phyloP scores from a whole-genome alignment of 306 rosid genomes.

The Malus domestica region DNA sequence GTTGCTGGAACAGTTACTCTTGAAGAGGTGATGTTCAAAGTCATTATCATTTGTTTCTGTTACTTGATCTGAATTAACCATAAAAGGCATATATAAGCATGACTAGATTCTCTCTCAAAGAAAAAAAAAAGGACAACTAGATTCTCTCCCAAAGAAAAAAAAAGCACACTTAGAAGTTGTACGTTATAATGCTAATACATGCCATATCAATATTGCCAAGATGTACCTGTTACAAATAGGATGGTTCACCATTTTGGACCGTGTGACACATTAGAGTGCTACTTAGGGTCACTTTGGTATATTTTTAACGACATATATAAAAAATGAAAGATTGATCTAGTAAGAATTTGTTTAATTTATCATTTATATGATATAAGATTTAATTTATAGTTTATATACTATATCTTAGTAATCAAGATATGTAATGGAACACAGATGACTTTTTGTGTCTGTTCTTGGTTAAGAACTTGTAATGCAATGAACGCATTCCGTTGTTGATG shows the following conservation, averaged over 20 bases:
- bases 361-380: not conserved
- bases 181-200: not conserved
- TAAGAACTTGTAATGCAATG: not conserved
- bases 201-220: not conserved
- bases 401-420: not conserved
- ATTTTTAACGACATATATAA: not conserved
- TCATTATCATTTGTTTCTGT: not conserved
- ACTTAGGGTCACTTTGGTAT: not conserved
- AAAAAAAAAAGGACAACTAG: too few species aligned
- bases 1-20: conserved; percentile 90
- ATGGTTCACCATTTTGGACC: not conserved
- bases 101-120: too few species aligned
- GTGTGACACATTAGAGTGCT: not conserved
- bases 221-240: not conserved
- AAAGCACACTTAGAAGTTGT: not conserved
- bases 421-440: not conserved
- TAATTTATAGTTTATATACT: too few species aligned
- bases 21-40: conserved; percentile 58
- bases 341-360: not conserved
- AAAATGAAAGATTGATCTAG: not conserved
- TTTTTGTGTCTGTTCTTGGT: not conserved
- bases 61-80: not conserved
- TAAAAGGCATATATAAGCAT: not conserved
- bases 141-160: too few species aligned
- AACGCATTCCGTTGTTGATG: not conserved